A percentile compares a stretch with the other conserved stretches of the same genome.
Evolutionary conservation across 805 yeast genomes (phyloP).

Genomic region (Kazachstania taianensis): DNA sequence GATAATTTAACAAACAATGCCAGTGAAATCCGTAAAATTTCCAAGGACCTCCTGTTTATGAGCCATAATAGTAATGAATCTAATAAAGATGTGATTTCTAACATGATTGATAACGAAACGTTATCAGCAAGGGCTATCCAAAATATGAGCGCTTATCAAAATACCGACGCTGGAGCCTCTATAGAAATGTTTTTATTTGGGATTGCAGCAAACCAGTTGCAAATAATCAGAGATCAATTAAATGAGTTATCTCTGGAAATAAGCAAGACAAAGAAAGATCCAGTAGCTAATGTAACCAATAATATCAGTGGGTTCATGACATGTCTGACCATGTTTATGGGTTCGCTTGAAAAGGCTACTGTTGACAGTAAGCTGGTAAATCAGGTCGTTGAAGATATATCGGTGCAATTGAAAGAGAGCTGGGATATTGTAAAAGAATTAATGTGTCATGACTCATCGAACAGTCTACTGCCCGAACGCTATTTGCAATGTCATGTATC

Average conservation of each 20-base stretch:
- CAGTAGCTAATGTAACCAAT: slow-evolving; percentile 36
- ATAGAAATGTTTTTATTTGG: slow-evolving; percentile 43
- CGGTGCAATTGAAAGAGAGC: slow-evolving; percentile 16
- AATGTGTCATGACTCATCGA: slow-evolving; percentile 61
- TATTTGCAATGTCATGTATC: slow-evolving; percentile 31
- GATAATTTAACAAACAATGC: slow-evolving; percentile 61
- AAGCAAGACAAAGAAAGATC: slow-evolving; percentile 27
- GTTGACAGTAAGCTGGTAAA: not conserved
- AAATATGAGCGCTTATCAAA: slow-evolving; percentile 40
- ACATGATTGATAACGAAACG: slow-evolving; percentile 6
- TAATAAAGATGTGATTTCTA: not conserved
- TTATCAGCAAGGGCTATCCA: slow-evolving; percentile 23
- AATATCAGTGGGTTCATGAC: slow-evolving; percentile 66
- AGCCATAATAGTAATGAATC: slow-evolving; percentile 14
- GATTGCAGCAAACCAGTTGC: slow-evolving; percentile 24
- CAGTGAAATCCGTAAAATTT: slow-evolving; percentile 58
- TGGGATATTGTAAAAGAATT: slow-evolving; percentile 34
- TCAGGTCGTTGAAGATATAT: slow-evolving; percentile 1
- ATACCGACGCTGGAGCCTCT: slow-evolving; percentile 73
- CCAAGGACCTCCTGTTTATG: slow-evolving; percentile 38
- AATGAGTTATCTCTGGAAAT: slow-evolving; percentile 29
- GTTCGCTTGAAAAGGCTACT: slow-evolving; percentile 13
- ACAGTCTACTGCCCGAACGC: slow-evolving; percentile 46
- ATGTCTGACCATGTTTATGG: slow-evolving; percentile 41
- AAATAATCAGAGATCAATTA: slow-evolving; percentile 29